A percentile compares a stretch with the other conserved stretches of the same genome.
Conservation (phyloP, 306 rosid species). For the Glycyrrhiza uralensis region DNA sequence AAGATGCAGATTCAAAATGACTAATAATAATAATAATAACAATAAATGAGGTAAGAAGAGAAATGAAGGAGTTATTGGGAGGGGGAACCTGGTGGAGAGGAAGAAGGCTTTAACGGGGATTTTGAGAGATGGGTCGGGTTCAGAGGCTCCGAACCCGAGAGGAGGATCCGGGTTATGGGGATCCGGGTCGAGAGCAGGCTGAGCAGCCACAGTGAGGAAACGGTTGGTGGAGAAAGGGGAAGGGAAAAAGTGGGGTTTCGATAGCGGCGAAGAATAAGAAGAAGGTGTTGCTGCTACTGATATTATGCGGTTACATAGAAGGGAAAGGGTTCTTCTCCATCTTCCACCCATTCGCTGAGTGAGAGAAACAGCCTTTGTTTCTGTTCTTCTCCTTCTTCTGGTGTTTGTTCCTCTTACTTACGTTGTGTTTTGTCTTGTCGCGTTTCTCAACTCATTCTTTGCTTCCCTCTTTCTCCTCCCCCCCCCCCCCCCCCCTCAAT, state of each 20-base stretch:
- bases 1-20: background rate
- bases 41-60: background rate
- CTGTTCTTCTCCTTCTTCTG: background rate
- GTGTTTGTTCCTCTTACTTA: background rate
- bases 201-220: constrained; percentile 36
- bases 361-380: background rate
- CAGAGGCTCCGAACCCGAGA: constrained; percentile 24
- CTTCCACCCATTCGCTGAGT: constrained; percentile 73
- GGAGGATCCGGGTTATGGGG: constrained; percentile 8
- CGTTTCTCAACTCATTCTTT: background rate
- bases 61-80: background rate
- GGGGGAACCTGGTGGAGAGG: constrained; percentile 77
- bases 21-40: background rate
- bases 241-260: constrained; percentile 32
- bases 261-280: constrained; percentile 22
- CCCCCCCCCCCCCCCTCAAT: background rate
- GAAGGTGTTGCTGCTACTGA: background rate
- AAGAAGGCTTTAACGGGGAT: constrained; percentile 84
- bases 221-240: constrained; percentile 13
- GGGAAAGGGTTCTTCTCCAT: constrained; percentile 69
- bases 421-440: background rate
- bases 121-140: constrained; percentile 42
- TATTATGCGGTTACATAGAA: constrained; percentile 44
- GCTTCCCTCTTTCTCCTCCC: background rate
- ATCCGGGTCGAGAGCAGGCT: constrained; percentile 47